Conservation (phyloP, 2,329 filamentous ascomycete species). For the Monosporascus sp. region DNA sequence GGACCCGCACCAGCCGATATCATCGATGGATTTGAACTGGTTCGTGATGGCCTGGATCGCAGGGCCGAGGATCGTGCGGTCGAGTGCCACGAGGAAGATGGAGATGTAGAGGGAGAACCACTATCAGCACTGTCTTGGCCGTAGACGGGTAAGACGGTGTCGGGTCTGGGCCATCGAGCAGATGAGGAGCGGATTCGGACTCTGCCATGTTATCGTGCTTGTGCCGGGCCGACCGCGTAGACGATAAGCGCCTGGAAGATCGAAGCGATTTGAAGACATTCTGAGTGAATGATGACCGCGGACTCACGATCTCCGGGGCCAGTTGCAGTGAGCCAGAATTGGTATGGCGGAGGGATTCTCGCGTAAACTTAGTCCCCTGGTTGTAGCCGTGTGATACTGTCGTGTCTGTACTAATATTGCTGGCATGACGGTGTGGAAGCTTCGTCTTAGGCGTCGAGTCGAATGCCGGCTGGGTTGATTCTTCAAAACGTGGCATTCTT, state of each 20-base stretch:
- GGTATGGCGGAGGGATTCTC: neutral
- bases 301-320: neutral
- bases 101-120: slow-evolving; percentile 29
- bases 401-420: neutral
- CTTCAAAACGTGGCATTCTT: neutral
- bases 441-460: neutral
- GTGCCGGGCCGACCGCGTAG: neutral
- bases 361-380: neutral
- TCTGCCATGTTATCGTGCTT: neutral
- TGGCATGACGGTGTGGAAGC: neutral
- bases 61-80: slow-evolving; percentile 32
- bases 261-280: neutral
- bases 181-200: neutral
- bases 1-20: slow-evolving; percentile 36
- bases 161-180: neutral
- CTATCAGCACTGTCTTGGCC: slow-evolving; percentile 16
- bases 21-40: slow-evolving; percentile 31
- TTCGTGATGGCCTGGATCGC: slow-evolving; percentile 35
- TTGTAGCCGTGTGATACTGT: neutral
- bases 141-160: neutral
- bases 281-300: neutral
- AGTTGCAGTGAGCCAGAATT: neutral
- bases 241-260: neutral
- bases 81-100: slow-evolving; percentile 35
- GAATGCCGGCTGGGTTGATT: neutral